These are phyloP conservation scores for Albifimbria verrucaria DNA, from an alignment of 2,329 filamentous ascomycete genomes.

Conservation along the genomic window DNA sequence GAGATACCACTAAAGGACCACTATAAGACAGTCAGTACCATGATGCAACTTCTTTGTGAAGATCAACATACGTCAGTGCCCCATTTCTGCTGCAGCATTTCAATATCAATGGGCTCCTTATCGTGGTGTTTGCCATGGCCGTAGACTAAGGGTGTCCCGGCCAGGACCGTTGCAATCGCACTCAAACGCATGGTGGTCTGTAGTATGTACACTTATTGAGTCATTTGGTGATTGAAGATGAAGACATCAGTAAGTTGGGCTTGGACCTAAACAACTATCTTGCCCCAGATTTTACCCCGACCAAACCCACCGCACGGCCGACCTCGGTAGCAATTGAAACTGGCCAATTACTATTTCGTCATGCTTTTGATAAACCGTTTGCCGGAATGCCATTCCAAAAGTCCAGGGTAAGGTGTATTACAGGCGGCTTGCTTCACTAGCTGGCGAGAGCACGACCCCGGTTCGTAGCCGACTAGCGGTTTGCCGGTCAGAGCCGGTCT, in stretches of 20 bases:
- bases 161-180: not conserved
- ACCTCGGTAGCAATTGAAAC: too few relatives aligned
- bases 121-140: not conserved
- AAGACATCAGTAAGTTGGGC: too few relatives aligned
- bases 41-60: not conserved
- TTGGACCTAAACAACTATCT: too few relatives aligned
- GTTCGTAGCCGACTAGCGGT: not conserved
- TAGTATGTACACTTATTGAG: not conserved
- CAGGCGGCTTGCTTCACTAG: not conserved
- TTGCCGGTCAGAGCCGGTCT: not conserved
- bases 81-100: constrained; percentile 1
- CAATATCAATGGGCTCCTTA: not conserved
- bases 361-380: too few relatives aligned
- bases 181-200: not conserved
- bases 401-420: too few relatives aligned
- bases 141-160: not conserved
- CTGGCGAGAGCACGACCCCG: not conserved
- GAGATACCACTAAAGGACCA: constrained; percentile 62
- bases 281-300: too few relatives aligned
- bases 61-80: not conserved
- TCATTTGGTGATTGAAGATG: not conserved
- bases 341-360: too few relatives aligned
- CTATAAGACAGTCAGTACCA: constrained; percentile 2
- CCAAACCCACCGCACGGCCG: too few relatives aligned
- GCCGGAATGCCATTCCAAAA: too few relatives aligned